Percentiles rank a stretch among this genome's conserved stretches.
phyloP scores from a whole-genome alignment of 2,329 filamentous ascomycete genomes.

The Aureobasidium uvarum region DNA sequence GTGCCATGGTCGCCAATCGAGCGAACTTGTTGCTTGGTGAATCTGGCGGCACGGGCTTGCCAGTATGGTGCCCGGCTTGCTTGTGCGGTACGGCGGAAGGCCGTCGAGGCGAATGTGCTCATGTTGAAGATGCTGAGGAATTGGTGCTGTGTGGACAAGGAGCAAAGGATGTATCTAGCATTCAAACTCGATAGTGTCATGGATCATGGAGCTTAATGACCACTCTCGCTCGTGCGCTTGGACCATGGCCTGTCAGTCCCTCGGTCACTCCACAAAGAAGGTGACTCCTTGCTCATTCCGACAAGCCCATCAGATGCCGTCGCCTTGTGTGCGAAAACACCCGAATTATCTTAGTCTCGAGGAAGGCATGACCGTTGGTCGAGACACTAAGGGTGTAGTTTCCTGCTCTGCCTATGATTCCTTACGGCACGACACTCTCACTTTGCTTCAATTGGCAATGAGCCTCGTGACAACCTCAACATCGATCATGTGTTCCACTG shows the following conservation, averaged over 20 bases:
- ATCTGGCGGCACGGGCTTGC: slow-evolving; percentile 17
- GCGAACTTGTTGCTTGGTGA: slow-evolving; percentile 20
- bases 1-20: slow-evolving; percentile 26
- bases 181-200: slow-evolving; percentile 11
- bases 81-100: slow-evolving; percentile 23
- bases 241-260: slow-evolving; percentile 9
- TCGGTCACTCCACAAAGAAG: slow-evolving; percentile 6
- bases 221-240: not conserved
- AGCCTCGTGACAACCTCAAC: not conserved
- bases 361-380: not conserved
- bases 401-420: not conserved
- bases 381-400: no score
- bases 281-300: not conserved
- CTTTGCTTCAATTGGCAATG: not conserved
- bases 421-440: not conserved
- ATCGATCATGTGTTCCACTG: not conserved
- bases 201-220: slow-evolving; percentile 6
- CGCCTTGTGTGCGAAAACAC: not conserved
- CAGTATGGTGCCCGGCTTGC: slow-evolving; percentile 19
- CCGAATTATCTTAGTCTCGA: not conserved
- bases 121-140: not conserved
- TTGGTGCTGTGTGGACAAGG: not conserved
- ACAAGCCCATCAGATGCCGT: not conserved
- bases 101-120: slow-evolving; percentile 24
- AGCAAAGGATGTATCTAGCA: not conserved